A percentile compares a stretch with the other conserved stretches of the same genome.
These are phyloP conservation scores for Suillus subaureus DNA, from an alignment of 768 basidiomycete species.

Conservation along the genomic window DNA sequence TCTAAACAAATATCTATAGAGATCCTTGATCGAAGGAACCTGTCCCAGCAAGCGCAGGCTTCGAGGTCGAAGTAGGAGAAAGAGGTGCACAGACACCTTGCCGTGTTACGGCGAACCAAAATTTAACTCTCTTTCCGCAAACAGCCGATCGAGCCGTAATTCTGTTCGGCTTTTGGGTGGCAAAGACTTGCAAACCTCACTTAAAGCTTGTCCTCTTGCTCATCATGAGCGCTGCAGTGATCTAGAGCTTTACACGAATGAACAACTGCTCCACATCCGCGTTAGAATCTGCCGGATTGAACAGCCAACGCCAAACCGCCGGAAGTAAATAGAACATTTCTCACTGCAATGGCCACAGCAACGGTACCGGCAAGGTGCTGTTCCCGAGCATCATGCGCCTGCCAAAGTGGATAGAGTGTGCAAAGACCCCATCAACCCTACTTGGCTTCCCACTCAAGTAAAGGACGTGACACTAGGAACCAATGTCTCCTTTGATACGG, in stretches of 20 bases:
- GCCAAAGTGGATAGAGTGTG: neutral
- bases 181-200: neutral
- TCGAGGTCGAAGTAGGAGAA: neutral
- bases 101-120: slow-evolving; percentile 6
- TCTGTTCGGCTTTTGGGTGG: neutral
- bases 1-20: slow-evolving; percentile 1
- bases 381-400: neutral
- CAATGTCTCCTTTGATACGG: slow-evolving; percentile 71
- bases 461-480: slow-evolving; percentile 25
- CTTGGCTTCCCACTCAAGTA: slow-evolving; percentile 27
- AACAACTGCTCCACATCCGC: neutral
- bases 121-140: slow-evolving; percentile 7
- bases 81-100: neutral
- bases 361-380: neutral
- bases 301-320: neutral
- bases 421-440: neutral
- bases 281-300: neutral
- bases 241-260: neutral
- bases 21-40: neutral
- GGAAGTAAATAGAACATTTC: neutral
- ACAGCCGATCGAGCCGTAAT: neutral
- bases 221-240: neutral
- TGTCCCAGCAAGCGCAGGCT: neutral
- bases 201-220: neutral
- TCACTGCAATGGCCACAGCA: neutral